Percentiles rank a stretch among this genome's conserved stretches.
These are phyloP conservation scores for Rhynchospora pubera DNA, from an alignment of 176 grass and related monocot genomes.

Conservation along the genomic window DNA sequence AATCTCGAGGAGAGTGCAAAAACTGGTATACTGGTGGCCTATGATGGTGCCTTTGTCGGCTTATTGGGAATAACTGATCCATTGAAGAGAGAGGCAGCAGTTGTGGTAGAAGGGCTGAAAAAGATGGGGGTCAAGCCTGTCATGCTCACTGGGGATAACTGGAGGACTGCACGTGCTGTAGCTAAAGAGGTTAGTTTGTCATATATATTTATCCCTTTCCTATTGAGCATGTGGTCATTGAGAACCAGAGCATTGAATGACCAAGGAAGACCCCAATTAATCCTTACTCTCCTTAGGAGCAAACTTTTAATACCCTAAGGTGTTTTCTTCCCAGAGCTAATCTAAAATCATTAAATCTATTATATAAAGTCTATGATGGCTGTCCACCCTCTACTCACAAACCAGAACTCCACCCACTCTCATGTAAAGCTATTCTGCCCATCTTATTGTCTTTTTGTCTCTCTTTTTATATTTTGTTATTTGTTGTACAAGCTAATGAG, in stretches of 20 bases:
- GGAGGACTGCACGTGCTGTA: constrained; percentile 81
- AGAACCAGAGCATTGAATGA: background rate
- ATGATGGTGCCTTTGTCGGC: constrained; percentile 52
- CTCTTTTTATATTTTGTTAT: background rate
- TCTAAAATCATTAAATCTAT: background rate
- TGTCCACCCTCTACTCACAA: background rate
- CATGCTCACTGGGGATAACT: constrained; percentile 95
- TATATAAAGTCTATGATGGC: background rate
- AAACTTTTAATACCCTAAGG: background rate
- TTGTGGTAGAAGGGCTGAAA: constrained; percentile 85
- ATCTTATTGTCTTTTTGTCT: background rate
- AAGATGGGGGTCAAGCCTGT: constrained; percentile 90
- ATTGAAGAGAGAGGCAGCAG: constrained; percentile 86
- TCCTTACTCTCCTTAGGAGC: background rate
- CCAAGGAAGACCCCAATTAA: background rate
- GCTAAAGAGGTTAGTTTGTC: constrained; percentile 59
- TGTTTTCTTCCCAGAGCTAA: background rate
- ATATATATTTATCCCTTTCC: background rate
- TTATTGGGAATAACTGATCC: constrained; percentile 87
- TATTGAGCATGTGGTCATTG: background rate
- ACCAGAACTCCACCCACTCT: background rate
- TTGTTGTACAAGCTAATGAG: background rate
- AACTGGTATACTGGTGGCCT: constrained; percentile 90
- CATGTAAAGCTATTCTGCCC: background rate
- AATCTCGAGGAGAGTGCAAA: constrained; percentile 84